Evolutionary conservation across 2,329 filamentous ascomycete species (phyloP).

Genomic region (Penicillium thymicola): DNA sequence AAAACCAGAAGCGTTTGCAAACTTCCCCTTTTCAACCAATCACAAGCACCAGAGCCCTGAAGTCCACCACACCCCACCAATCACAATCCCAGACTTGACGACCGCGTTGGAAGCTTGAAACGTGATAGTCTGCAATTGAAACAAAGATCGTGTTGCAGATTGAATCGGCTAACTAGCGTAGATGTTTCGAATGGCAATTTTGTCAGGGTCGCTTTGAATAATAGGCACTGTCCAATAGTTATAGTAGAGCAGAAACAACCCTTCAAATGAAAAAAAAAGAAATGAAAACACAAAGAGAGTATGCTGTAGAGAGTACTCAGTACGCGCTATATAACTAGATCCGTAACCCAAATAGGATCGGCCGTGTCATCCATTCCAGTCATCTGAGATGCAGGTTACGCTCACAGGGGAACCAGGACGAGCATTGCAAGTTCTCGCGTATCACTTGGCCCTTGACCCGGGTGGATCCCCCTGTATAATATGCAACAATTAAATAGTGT

Average conservation of each 20-base stretch:
- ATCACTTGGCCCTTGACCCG: constrained; percentile 6
- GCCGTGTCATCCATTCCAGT: constrained; percentile 19
- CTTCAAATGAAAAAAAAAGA: not conserved
- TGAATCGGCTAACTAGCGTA: not conserved
- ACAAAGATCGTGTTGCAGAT: constrained; percentile 21
- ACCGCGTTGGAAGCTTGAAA: constrained; percentile 19
- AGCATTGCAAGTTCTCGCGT: constrained; percentile 6
- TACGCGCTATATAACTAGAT: constrained; percentile 22
- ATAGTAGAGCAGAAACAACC: not conserved
- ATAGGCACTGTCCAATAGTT: not conserved
- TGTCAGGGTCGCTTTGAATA: not conserved
- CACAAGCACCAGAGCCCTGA: constrained; percentile 7
- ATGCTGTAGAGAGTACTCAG: not conserved
- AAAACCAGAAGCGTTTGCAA: not conserved
- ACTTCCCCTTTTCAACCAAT: constrained; percentile 13
- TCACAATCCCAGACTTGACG: constrained; percentile 8
- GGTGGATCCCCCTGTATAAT: not conserved
- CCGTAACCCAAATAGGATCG: constrained; percentile 12
- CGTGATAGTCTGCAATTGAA: constrained; percentile 18
- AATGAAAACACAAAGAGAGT: not conserved
- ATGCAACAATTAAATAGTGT: not conserved
- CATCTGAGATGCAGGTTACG: constrained; percentile 7
- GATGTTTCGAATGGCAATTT: not conserved
- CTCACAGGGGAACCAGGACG: constrained; percentile 4
- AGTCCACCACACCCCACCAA: constrained; percentile 19